Conservation (phyloP, 345 rosid genomes). For the Citrus maxima region DNA sequence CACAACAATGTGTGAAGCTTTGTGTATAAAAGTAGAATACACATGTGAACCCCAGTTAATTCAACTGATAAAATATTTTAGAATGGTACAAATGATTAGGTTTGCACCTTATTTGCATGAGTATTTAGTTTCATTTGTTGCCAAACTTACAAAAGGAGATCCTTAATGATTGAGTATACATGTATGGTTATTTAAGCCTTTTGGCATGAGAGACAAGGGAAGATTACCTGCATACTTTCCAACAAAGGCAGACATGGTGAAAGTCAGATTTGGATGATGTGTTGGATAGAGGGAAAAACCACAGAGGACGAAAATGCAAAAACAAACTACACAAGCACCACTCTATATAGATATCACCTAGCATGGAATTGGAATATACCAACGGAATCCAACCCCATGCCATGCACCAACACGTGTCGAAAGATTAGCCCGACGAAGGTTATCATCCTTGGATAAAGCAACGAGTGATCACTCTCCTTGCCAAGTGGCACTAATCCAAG, state of each 20-base stretch:
- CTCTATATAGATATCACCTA: slow-evolving; percentile 32
- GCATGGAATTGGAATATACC: slow-evolving; percentile 42
- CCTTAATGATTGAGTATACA: background rate
- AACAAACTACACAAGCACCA: slow-evolving; percentile 22
- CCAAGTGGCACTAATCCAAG: slow-evolving; percentile 39
- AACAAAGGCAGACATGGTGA: slow-evolving; percentile 79
- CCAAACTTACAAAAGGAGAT: background rate
- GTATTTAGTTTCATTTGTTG: background rate
- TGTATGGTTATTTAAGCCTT: background rate
- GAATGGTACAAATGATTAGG: background rate
- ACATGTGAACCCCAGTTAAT: too few species aligned
- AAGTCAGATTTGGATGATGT: background rate
- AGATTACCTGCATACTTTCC: slow-evolving; percentile 83
- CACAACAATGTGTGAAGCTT: too few species aligned
- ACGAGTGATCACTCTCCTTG: slow-evolving; percentile 46
- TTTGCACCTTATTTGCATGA: background rate
- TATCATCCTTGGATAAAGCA: slow-evolving; percentile 68
- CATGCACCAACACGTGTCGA: slow-evolving; percentile 41
- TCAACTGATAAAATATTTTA: too few species aligned
- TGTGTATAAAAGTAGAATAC: too few species aligned
- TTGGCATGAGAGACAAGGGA: background rate
- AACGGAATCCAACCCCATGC: slow-evolving; percentile 24
- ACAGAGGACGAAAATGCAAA: slow-evolving; percentile 35
- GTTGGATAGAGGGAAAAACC: slow-evolving; percentile 16
- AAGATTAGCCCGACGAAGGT: slow-evolving; percentile 42